Evolutionary conservation across 805 yeast genomes (phyloP), one percentile per base, ranked within the genome.

Genomic region (Barnettozyma vustinii): DNA sequence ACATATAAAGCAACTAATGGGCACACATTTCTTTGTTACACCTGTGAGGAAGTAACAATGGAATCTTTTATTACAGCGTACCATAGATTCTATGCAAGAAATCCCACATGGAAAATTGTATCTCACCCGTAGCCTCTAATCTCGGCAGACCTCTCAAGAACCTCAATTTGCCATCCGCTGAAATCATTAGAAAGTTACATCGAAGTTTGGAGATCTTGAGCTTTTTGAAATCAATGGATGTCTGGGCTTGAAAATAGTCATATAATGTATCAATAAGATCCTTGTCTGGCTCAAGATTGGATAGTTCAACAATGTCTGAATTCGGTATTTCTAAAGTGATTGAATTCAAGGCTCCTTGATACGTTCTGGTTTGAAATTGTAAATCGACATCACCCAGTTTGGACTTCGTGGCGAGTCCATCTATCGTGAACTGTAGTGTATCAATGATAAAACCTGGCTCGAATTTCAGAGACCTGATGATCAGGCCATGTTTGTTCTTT

Each of bases 351-450:
- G 62, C 56, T 26, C 53, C 53, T 20, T 50, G 45, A 7, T 50
- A 50, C 3, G 69, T 63, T 6, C 39, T 45, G 6, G 60, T 52
- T 7, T 55, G 58, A 45, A 61, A 65, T 9, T 51, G 37, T 7
- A 67, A 44, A 37, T 59, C 63, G 8, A 67, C 55, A 49, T 65
- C 61, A 21, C 64, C 66, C 44, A 59, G 50, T 15, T 52, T 45
- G 5, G 54, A 19, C 42, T 54, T 49, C 32, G 52, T 57, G 4
- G 16, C 36, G 7, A 51, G 51, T 4, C 54, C 58, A 8, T 47
- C 46, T 9, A 60, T 50, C 4, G 61, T 51, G 8, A 56, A 48
- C 33, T 65, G 66, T 19, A 65, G 52, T 5, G 63, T 50, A 0
- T 47, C 56, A 12, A 63, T 50, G 52, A 66, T 61, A 26, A 55